phyloP scores from a whole-genome alignment of 371 early-diverging fungal species.

The Blakeslea trispora region DNA sequence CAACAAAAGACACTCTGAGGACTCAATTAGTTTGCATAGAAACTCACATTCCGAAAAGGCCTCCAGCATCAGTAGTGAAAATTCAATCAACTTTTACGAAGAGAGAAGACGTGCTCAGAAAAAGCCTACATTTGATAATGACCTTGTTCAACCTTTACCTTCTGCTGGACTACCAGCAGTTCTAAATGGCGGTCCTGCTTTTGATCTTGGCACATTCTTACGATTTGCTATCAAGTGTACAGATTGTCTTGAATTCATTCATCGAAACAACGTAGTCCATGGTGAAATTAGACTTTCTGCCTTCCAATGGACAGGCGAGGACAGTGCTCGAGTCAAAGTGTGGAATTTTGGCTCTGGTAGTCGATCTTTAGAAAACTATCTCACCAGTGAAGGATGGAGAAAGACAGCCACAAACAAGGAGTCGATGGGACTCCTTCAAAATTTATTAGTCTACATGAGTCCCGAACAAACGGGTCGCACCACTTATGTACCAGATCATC shows the following conservation, averaged over 20 bases:
- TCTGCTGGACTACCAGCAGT: constrained; percentile 10
- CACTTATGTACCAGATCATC: constrained; percentile 56
- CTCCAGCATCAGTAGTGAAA: constrained; percentile 8
- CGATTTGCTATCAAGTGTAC: constrained; percentile 49
- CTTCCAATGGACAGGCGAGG: constrained; percentile 45
- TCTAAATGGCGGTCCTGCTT: constrained; percentile 13
- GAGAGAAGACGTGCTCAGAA: constrained; percentile 1
- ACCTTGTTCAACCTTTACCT: constrained; percentile 4
- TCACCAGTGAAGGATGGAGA: constrained; percentile 50
- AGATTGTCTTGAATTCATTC: constrained; percentile 47
- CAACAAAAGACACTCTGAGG: constrained; percentile 14
- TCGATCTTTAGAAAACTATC: constrained; percentile 35
- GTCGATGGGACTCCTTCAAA: constrained; percentile 27
- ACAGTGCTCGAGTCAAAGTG: constrained; percentile 34
- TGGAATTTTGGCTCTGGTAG: constrained; percentile 44
- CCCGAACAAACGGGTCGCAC: constrained; percentile 63
- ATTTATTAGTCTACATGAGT: constrained; percentile 41
- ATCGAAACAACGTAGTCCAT: constrained; percentile 43
- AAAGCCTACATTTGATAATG: neutral
- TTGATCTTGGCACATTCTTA: constrained; percentile 46
- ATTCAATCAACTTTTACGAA: neutral
- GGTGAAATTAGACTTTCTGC: constrained; percentile 44
- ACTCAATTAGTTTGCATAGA: neutral
- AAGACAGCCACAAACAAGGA: constrained; percentile 40
- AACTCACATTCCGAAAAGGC: constrained; percentile 1